Base-by-base conservation (phyloP, 2,329 filamentous ascomycete species). In the Aspergillus brunneoviolaceus region DNA sequence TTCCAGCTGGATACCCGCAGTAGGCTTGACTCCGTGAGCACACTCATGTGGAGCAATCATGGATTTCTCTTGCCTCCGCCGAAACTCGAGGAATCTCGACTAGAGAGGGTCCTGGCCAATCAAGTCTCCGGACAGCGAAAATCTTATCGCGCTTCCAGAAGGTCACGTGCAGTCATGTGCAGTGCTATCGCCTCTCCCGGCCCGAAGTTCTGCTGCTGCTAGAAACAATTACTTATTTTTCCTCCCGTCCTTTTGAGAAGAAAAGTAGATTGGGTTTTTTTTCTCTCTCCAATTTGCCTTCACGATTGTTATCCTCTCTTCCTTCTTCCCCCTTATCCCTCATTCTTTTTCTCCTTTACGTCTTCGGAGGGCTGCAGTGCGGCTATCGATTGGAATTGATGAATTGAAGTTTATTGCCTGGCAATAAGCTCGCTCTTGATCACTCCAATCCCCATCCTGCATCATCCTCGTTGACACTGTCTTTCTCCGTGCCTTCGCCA, bases 311-410 rank as follows among this genome's bases (percentile, higher is more conserved):
- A 57, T 59, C 60, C 16, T 58, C 49, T 51, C 52, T 54, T 47
- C 55, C 62, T 56, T 53, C 59, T 61, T 61, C 57, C 56, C 59
- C 58, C 62, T 62, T 61, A 66, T 69, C 65, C 57, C 54, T 51
- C 50, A 60, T 64, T 58, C 56, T 57, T 49, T 62, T 62, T 49
- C 49, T 50, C 58, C 60, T 57, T 47, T 59, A 51, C 51, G 51
- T 63, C 63, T 56, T 66, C 64, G 59, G 64, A 73, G 64, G 66
- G 67, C 66, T 72, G 67, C 67, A 65, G 69, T 65, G 65, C 64
- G 65, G 63, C 67, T 67, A 54, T 58, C 55, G 65, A 56, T 57
- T 53, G 55, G 60, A 55, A 62, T 61, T 61, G 58, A 51, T 54
- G 29, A 55, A 63, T 61, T 61, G 59, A 51, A 54, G 29, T 42